Conservation (phyloP, 306 rosid species). For the Inga oerstediana region DNA sequence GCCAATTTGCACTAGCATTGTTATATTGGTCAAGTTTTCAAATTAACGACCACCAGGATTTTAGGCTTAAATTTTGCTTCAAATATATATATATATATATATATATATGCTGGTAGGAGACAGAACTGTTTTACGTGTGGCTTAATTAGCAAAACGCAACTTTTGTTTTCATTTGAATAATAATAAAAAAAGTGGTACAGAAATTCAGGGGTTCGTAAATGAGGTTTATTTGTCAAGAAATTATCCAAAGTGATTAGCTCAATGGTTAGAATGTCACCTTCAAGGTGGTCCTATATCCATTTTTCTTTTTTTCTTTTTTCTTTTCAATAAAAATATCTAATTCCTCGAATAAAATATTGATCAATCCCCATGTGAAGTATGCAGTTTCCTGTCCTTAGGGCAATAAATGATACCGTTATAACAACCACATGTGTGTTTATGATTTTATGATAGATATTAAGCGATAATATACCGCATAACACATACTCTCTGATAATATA, state of each 20-base stretch:
- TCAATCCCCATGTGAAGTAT: constrained; percentile 7
- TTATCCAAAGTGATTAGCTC: constrained; percentile 10
- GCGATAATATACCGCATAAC: not conserved
- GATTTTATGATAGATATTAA: constrained; percentile 1
- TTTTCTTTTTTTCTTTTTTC: not conserved
- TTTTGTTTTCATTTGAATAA: not conserved
- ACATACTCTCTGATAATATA: not conserved
- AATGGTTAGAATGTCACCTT: constrained; percentile 33
- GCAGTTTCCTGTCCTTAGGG: constrained; percentile 11
- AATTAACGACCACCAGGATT: not conserved
- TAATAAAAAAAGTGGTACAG: not conserved
- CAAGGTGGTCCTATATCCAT: constrained; percentile 19
- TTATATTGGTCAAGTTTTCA: not conserved
- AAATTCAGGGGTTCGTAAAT: not conserved
- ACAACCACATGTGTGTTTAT: constrained; percentile 11
- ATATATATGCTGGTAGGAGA: constrained; percentile 10
- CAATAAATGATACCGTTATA: constrained; percentile 21
- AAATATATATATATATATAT: not conserved
- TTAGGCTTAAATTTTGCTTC: constrained; percentile 4
- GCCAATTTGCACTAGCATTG: not conserved
- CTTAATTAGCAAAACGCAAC: constrained; percentile 14
- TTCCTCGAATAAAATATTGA: not conserved
- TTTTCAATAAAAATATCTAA: not conserved
- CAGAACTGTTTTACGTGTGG: constrained; percentile 17
- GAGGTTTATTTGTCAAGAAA: constrained; percentile 6